Evolutionary conservation across 2,329 filamentous ascomycete genomes (phyloP).

Genomic region (Pseudopithomyces chartarum): DNA sequence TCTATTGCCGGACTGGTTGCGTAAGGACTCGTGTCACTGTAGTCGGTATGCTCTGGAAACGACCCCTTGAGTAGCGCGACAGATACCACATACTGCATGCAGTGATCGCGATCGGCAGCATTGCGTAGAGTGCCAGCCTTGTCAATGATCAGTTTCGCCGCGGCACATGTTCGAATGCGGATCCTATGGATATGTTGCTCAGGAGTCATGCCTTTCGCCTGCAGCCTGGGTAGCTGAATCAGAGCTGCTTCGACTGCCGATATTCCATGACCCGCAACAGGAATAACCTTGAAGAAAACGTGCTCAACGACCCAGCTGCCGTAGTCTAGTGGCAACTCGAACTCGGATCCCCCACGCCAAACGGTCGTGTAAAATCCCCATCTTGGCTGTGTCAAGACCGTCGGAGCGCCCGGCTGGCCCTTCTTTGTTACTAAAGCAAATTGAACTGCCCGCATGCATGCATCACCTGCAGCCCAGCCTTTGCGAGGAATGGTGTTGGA

Average conservation of each 20-base stretch:
- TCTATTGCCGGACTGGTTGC: background rate
- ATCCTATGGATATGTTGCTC: background rate
- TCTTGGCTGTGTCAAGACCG: background rate
- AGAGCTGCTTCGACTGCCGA: background rate
- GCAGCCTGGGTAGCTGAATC: too few relatives aligned
- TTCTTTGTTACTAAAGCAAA: background rate
- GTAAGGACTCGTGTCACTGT: background rate
- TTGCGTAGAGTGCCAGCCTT: background rate
- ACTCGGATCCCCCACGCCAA: background rate
- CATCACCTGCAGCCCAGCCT: slow-evolving; percentile 2
- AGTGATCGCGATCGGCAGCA: slow-evolving; percentile 2
- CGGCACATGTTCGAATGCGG: background rate
- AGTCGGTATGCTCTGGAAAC: background rate
- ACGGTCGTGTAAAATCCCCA: slow-evolving; percentile 2
- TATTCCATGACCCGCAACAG: background rate
- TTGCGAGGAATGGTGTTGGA: background rate
- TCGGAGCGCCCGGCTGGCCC: background rate
- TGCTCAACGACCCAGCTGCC: background rate
- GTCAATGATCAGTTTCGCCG: background rate
- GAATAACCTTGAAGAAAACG: background rate
- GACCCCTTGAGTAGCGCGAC: background rate
- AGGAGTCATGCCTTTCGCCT: background rate
- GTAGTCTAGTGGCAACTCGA: background rate
- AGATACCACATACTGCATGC: background rate
- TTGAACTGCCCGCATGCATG: background rate